A percentile compares a stretch with the other conserved stretches of the same genome.
phyloP scores from a whole-genome alignment of 352 stramenopile genomes.

The Phytophthora cactorum region DNA sequence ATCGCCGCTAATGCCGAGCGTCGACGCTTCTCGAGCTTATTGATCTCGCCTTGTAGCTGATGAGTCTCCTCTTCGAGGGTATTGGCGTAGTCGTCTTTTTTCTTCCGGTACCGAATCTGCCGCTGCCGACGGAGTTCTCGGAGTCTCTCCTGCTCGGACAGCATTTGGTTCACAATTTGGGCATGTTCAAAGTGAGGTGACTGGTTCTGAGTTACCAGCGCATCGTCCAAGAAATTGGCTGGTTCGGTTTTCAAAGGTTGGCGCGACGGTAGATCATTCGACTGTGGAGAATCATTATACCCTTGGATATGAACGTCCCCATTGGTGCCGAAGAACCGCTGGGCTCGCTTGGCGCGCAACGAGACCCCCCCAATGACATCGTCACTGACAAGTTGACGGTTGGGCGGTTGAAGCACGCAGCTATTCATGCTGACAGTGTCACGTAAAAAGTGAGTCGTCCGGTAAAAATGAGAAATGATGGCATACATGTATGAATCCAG shows the following conservation, averaged over 20 bases:
- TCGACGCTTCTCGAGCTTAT: not conserved
- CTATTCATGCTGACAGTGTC: conserved; percentile 1
- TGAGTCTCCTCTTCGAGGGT: not conserved
- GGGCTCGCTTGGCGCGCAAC: not conserved
- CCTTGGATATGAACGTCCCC: not conserved
- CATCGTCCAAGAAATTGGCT: not conserved
- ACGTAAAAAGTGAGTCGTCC: not conserved
- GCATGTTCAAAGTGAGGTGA: not conserved
- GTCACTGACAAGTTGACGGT: conserved; percentile 11
- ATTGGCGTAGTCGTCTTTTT: not conserved
- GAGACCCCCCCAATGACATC: conserved; percentile 5
- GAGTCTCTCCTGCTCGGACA: not conserved
- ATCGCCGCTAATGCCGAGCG: not conserved
- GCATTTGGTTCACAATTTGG: not conserved
- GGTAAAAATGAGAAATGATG: not conserved
- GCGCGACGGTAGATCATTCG: not conserved
- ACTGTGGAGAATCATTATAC: too few species aligned
- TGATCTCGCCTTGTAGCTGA: conserved; percentile 1
- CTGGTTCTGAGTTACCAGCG: not conserved
- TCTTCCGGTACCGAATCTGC: conserved; percentile 14
- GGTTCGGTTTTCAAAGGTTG: not conserved
- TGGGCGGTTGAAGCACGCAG: conserved; percentile 7
- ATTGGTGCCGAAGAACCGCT: not conserved
- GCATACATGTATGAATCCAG: not conserved
- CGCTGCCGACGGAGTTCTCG: not conserved